Percentiles rank a stretch among this genome's conserved stretches.
Evolutionary conservation across 2,329 filamentous ascomycete genomes (phyloP).

Genomic region (Scytalidium lignicola): DNA sequence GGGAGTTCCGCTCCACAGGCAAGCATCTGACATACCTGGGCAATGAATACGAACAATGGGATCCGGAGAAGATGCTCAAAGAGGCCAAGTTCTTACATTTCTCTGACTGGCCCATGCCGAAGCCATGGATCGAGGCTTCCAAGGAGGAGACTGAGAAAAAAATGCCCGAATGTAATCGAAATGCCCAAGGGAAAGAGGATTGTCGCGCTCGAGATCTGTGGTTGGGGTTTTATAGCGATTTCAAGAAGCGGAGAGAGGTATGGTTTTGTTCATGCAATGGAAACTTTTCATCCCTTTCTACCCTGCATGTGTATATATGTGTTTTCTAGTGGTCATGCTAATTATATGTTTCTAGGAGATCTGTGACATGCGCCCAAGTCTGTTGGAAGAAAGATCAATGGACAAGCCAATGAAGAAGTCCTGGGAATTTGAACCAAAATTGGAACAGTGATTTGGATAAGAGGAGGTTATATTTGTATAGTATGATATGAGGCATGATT

Average conservation of each 20-base stretch:
- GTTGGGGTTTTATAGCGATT: constrained; percentile 21
- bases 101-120: constrained; percentile 54
- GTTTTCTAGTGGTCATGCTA: too few relatives aligned
- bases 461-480: too few relatives aligned
- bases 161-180: constrained; percentile 15
- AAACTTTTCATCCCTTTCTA: too few relatives aligned
- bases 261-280: too few relatives aligned
- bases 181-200: constrained; percentile 11
- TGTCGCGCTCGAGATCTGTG: constrained; percentile 21
- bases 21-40: constrained; percentile 46
- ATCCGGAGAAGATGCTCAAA: constrained; percentile 41
- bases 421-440: too few relatives aligned
- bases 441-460: too few relatives aligned
- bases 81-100: constrained; percentile 57
- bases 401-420: too few relatives aligned
- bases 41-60: constrained; percentile 39
- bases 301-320: too few relatives aligned
- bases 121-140: constrained; percentile 50
- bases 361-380: too few relatives aligned
- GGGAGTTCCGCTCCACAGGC: constrained; percentile 45
- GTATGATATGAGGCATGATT: too few relatives aligned
- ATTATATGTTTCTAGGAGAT: too few relatives aligned
- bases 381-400: too few relatives aligned
- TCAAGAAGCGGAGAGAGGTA: constrained; percentile 16
- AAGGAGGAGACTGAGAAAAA: constrained; percentile 6